Evolutionary conservation across 257 asterid species (phyloP), one percentile per base, ranked within the genome.

Genomic region (Solanum chaucha): DNA sequence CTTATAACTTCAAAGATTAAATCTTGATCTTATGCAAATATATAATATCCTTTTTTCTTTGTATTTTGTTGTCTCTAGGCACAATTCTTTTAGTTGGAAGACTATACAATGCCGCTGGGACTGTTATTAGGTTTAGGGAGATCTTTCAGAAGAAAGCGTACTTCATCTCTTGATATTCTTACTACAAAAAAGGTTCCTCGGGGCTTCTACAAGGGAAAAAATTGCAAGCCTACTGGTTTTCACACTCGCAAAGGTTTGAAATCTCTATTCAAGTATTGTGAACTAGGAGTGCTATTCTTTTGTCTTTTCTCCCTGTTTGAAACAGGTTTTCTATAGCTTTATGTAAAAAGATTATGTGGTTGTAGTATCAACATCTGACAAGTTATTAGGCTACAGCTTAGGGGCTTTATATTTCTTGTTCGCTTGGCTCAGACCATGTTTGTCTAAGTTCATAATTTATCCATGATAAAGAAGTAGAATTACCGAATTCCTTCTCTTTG

Each of bases 211-310:
- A 96, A 96, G 94, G 99, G 99, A 5, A 96, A 95, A 84, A 94
- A 93, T 85, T 96, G 98, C 97, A 94, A 91, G 89, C 96, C 98
- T 85, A 94, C 99, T 26, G 99, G 99, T 87, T 95, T 95, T 44
- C 98, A 95, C 91, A 95, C 99, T 89, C 98, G 96, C 87, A 96
- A 95, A 96, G 98, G 98, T 94, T 80, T 84, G 26, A 9, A 36
- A 19, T 41, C n/a, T 73, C 34, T 38, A 22, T 46, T 30, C 13
- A 2, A 35, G 8, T 82, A 19, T 36, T 26, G 65, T 46, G 36
- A 78, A 72, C 80, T 35, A 32, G 26, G 13, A 44, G 24, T 78
- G 32, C 84, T 44, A 4, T 44, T 15, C 65, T 78, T 78, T 11
- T 78, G 41, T 48, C 19, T 44, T 80, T 28, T 80, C 85, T 80